Evolutionary conservation across 306 rosid species (phyloP).

Genomic region (Urtica urens): DNA sequence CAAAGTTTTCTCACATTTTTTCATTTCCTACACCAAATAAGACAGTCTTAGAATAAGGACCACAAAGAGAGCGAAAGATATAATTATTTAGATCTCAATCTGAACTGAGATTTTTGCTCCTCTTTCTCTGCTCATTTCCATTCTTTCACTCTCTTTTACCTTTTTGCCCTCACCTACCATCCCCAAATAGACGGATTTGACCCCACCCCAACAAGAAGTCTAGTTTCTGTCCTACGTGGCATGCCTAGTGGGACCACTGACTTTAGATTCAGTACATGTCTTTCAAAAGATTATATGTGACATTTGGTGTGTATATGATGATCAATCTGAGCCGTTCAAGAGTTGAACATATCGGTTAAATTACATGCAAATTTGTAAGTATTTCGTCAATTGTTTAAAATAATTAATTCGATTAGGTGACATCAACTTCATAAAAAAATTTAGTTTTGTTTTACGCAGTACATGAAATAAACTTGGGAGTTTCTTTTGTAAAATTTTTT

Average conservation of each 20-base stretch:
- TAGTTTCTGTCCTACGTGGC: constrained; percentile 7
- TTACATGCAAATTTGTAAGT: background rate
- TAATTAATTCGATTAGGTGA: no score
- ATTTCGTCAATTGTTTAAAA: no score
- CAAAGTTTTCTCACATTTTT: constrained; percentile 15
- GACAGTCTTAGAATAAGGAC: constrained; percentile 41
- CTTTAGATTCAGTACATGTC: constrained; percentile 26
- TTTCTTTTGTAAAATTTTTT: no score
- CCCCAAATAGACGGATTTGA: constrained; percentile 14
- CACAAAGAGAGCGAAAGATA: constrained; percentile 20
- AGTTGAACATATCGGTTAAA: no score
- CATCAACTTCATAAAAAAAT: no score
- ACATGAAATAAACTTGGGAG: no score
- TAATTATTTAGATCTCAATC: constrained; percentile 65
- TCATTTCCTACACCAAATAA: constrained; percentile 27
- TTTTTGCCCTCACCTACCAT: constrained; percentile 33
- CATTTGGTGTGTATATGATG: constrained; percentile 3
- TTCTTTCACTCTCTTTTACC: constrained; percentile 18
- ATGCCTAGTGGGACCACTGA: constrained; percentile 7
- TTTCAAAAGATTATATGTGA: constrained; percentile 23
- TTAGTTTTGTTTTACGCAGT: no score
- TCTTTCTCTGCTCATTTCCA: constrained; percentile 8
- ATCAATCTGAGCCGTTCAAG: constrained; percentile 31
- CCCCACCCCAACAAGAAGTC: constrained; percentile 14
- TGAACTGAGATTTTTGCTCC: constrained; percentile 55